A percentile compares a stretch with the other conserved stretches of the same genome.
Evolutionary conservation across 129 eudicot genomes (phyloP).

Genomic region (Ambrosia trifida): DNA sequence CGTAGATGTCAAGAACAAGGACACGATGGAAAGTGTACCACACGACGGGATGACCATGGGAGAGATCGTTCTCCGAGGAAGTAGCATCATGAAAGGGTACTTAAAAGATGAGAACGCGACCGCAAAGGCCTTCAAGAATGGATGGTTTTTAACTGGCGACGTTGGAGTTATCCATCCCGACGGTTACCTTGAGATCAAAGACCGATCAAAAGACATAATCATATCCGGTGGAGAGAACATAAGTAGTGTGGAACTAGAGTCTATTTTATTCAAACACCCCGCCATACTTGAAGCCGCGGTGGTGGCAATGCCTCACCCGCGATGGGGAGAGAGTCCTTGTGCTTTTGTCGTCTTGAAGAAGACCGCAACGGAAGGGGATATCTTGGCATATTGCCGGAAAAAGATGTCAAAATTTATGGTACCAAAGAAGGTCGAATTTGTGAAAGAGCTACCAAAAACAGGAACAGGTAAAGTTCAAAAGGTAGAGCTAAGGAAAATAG

Average conservation of each 20-base stretch:
- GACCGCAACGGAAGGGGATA: conserved; percentile 29
- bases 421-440: conserved; percentile 47
- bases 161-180: conserved; percentile 58
- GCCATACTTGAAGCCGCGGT: conserved; percentile 54
- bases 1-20: conserved; percentile 42
- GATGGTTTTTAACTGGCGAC: conserved; percentile 59
- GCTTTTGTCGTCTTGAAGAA: conserved; percentile 45
- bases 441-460: conserved; percentile 56
- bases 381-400: conserved; percentile 44
- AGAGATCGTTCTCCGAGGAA: conserved; percentile 47
- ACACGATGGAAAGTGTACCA: conserved; percentile 49
- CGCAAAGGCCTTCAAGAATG: conserved; percentile 35
- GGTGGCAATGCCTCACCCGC: conserved; percentile 61
- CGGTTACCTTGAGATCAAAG: conserved; percentile 66
- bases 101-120: conserved; percentile 49
- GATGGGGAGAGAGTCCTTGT: conserved; percentile 65
- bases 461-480: conserved; percentile 53
- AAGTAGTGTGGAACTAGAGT: conserved; percentile 60
- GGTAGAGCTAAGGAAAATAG: conserved; percentile 40
- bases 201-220: conserved; percentile 55
- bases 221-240: conserved; percentile 66
- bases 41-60: conserved; percentile 53
- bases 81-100: conserved; percentile 58
- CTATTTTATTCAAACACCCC: conserved; percentile 42
- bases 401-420: conserved; percentile 51